phyloP scores from a whole-genome alignment of 192 early-diverging fungal genomes.

The Coemansia sp. region DNA sequence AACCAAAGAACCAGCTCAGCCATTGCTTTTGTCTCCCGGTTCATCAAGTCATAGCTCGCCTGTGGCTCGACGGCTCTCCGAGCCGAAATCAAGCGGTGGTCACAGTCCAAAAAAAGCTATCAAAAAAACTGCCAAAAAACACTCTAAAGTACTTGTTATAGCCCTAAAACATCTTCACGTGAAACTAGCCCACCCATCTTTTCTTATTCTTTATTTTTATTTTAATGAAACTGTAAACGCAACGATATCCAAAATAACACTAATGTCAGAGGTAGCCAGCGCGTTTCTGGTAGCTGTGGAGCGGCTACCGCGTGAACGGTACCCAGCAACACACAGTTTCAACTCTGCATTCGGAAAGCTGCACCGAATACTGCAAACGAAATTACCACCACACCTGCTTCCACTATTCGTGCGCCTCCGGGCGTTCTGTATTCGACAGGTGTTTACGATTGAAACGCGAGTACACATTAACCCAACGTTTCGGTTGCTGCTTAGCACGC shows the following conservation, averaged over 20 bases:
- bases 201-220: slow-evolving; percentile 4
- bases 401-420: slow-evolving; percentile 31
- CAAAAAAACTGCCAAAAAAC: too few species aligned
- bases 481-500: slow-evolving; percentile 28
- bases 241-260: too few species aligned
- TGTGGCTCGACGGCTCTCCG: too few species aligned
- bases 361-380: not conserved
- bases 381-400: slow-evolving; percentile 40
- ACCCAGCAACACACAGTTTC: slow-evolving; percentile 29
- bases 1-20: too few species aligned
- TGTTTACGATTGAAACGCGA: slow-evolving; percentile 35
- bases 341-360: slow-evolving; percentile 15
- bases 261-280: slow-evolving; percentile 21
- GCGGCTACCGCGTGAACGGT: slow-evolving; percentile 34
- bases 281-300: slow-evolving; percentile 35
- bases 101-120: too few species aligned
- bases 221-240: slow-evolving; percentile 1
- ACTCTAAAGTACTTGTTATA: too few species aligned
- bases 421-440: slow-evolving; percentile 30
- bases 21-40: too few species aligned
- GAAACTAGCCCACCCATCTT: not conserved
- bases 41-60: too few species aligned
- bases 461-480: slow-evolving; percentile 49
- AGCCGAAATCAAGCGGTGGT: too few species aligned
- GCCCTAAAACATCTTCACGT: too few species aligned